phyloP scores from a whole-genome alignment of 441 rosid species.

The Mallotus repandus region DNA sequence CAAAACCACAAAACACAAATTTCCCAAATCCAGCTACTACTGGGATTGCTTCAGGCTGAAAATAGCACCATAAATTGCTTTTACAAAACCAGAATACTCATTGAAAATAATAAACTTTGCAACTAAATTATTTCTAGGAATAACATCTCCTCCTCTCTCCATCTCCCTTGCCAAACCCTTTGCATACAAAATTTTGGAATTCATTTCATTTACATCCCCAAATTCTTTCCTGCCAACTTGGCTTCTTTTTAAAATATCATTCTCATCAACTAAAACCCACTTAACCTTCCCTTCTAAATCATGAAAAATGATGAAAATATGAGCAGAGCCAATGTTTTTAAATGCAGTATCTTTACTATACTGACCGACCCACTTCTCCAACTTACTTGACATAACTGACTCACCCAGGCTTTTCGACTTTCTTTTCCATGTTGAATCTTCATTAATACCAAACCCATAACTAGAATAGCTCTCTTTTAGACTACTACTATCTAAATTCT shows the following conservation, averaged over 20 bases:
- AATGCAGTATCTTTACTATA: conserved; percentile 58
- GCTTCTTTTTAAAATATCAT: conserved; percentile 54
- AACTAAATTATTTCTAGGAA: conserved; percentile 61
- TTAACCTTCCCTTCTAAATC: conserved; percentile 59
- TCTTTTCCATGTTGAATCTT: conserved; percentile 19
- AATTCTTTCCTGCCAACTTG: conserved; percentile 24
- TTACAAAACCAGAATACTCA: conserved; percentile 41
- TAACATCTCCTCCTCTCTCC: conserved; percentile 58
- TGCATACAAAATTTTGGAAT: conserved; percentile 49
- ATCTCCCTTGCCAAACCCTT: conserved; percentile 62
- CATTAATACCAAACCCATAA: conserved; percentile 17
- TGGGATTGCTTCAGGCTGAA: conserved; percentile 40
- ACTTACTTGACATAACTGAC: conserved; percentile 50
- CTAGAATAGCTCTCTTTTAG: conserved; percentile 20
- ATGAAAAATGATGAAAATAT: conserved; percentile 57
- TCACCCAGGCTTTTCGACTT: conserved; percentile 38
- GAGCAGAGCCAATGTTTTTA: conserved; percentile 75
- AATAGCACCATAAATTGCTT: conserved; percentile 33
- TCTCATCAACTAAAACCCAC: conserved; percentile 54
- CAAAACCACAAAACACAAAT: conserved; percentile 47
- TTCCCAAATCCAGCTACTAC: conserved; percentile 49
- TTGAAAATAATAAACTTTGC: conserved; percentile 57
- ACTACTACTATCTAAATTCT: conserved; percentile 23
- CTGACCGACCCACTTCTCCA: conserved; percentile 67
- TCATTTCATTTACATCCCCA: conserved; percentile 35